A percentile compares a stretch with the other conserved stretches of the same genome.
These are phyloP conservation scores for Xanthoconium separans DNA, from an alignment of 1,284 basidiomycete species.

Conservation along the genomic window DNA sequence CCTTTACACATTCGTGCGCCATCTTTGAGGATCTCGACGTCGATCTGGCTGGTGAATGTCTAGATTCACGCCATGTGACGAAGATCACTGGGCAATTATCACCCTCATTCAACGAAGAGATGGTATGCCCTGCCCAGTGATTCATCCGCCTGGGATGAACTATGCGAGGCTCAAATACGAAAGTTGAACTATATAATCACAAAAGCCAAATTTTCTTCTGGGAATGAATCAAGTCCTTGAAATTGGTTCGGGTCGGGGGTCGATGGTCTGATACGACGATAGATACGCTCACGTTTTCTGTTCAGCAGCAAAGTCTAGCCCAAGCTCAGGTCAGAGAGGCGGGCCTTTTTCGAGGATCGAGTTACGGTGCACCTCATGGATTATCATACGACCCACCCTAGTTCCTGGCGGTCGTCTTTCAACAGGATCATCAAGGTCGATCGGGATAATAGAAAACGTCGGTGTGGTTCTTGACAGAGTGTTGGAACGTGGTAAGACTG, in stretches of 20 bases:
- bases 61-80: not conserved
- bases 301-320: not conserved
- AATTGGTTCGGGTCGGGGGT: not conserved
- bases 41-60: not conserved
- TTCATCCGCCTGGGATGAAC: not conserved
- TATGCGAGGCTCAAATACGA: not conserved
- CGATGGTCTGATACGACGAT: not conserved
- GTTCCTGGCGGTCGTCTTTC: conserved; percentile 62
- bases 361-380: conserved; percentile 75
- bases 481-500: not conserved
- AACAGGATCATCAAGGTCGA: conserved; percentile 1
- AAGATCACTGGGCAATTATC: not conserved
- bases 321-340: conserved; percentile 25
- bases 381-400: conserved; percentile 65
- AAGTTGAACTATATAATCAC: not conserved
- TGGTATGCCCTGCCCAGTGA: too few relatives aligned
- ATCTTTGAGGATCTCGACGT: conserved; percentile 1
- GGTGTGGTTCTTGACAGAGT: not conserved
- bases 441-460: conserved; percentile 1
- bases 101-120: not conserved
- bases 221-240: not conserved
- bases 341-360: conserved; percentile 43
- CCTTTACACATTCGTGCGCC: too few relatives aligned
- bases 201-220: not conserved
- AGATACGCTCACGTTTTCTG: not conserved